Percentiles rank a stretch among this genome's conserved stretches.
Conservation (phyloP, 2,329 filamentous ascomycete species). For the Colletotrichum neosansevieriae region DNA sequence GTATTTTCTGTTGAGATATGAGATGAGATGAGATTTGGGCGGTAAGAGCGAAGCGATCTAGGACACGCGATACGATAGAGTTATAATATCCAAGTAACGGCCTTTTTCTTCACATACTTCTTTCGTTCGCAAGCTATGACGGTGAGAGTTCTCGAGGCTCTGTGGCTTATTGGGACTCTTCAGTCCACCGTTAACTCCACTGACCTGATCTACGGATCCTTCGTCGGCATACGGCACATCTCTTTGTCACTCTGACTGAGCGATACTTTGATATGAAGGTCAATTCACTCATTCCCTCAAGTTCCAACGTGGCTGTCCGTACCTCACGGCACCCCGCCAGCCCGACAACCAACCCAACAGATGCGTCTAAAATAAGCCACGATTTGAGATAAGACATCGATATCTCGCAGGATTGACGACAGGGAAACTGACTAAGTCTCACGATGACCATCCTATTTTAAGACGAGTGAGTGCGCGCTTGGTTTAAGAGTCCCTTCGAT, state of each 20-base stretch:
- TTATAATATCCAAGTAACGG: constrained; percentile 19
- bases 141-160: no score
- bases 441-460: constrained; percentile 3
- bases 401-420: constrained; percentile 8
- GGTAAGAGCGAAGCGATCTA: constrained; percentile 8
- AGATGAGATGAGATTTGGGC: not conserved
- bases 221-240: no score
- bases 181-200: no score
- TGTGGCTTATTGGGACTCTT: no score
- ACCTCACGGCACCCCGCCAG: not conserved
- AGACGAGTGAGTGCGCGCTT: no score
- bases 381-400: not conserved
- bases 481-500: not conserved
- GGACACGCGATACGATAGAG: not conserved
- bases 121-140: not conserved
- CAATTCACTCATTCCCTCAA: no score
- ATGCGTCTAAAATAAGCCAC: not conserved
- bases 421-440: constrained; percentile 21
- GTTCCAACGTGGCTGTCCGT: not conserved
- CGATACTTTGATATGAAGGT: no score
- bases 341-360: not conserved
- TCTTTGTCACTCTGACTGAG: no score
- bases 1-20: no score
- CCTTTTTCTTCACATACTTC: not conserved
- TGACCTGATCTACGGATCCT: no score